phyloP scores from a whole-genome alignment of 176 grass and related monocot species.

The Oryza nivara region DNA sequence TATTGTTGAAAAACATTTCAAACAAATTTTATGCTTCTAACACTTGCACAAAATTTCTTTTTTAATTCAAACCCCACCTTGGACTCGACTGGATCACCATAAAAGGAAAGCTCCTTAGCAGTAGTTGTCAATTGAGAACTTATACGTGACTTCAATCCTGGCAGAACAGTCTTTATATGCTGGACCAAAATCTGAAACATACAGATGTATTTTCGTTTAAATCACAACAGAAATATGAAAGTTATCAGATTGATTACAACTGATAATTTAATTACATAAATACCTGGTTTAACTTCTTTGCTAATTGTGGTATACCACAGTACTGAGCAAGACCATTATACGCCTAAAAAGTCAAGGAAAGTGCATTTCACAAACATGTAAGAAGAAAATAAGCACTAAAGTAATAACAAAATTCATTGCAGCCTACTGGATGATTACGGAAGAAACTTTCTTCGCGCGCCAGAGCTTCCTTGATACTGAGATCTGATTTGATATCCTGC shows the following conservation, averaged over 20 bases:
- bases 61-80: constrained; percentile 62
- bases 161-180: constrained; percentile 90
- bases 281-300: constrained; percentile 98
- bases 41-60: neutral
- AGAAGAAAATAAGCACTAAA: constrained; percentile 17
- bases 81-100: constrained; percentile 90
- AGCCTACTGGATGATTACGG: constrained; percentile 70
- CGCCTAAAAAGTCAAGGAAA: constrained; percentile 58
- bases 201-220: constrained; percentile 22
- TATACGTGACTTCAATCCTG: constrained; percentile 86
- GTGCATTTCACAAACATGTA: constrained; percentile 21
- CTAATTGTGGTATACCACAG: constrained; percentile 92
- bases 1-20: neutral
- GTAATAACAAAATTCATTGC: constrained; percentile 24
- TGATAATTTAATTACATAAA: constrained; percentile 7
- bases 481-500: constrained; percentile 87
- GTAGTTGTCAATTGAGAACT: constrained; percentile 79
- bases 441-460: constrained; percentile 92
- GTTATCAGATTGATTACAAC: neutral
- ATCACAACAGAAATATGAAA: constrained; percentile 17
- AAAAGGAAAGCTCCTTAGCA: constrained; percentile 88
- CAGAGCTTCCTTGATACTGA: constrained; percentile 95
- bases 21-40: neutral
- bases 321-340: constrained; percentile 90
- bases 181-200: constrained; percentile 94